Evolutionary conservation across 805 yeast species (phyloP).

Genomic region (Zygotorulaspora florentina): DNA sequence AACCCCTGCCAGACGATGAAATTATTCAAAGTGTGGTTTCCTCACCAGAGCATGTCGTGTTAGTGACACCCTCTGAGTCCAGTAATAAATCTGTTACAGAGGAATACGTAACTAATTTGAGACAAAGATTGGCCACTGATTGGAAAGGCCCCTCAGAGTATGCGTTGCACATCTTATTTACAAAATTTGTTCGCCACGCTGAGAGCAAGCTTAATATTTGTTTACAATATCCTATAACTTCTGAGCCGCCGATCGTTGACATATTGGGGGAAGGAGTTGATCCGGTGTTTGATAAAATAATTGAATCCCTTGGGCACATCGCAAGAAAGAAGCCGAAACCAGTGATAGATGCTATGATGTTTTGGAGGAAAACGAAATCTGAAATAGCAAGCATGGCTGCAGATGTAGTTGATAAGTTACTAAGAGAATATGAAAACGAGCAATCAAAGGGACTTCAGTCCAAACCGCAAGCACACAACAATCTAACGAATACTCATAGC

Average conservation of each 20-base stretch:
- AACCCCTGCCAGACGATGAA: constrained; percentile 1
- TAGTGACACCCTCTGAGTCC: constrained; percentile 12
- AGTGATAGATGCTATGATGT: constrained; percentile 96
- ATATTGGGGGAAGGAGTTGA: constrained; percentile 83
- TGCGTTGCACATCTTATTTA: constrained; percentile 88
- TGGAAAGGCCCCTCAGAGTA: constrained; percentile 79
- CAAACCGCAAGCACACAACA: constrained; percentile 5
- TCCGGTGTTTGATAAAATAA: constrained; percentile 77
- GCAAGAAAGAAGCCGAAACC: constrained; percentile 90
- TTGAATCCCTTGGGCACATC: constrained; percentile 83
- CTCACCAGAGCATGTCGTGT: constrained; percentile 3
- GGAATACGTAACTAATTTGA: constrained; percentile 27
- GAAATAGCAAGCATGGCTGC: constrained; percentile 72
- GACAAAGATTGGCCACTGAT: constrained; percentile 46
- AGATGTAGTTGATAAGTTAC: constrained; percentile 45
- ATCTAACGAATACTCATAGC: constrained; percentile 25
- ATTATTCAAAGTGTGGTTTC: constrained; percentile 1
- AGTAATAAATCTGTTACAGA: constrained; percentile 20
- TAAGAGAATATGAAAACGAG: constrained; percentile 35
- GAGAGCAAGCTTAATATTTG: constrained; percentile 80
- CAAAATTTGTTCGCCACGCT: constrained; percentile 91
- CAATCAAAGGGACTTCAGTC: constrained; percentile 4
- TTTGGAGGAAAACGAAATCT: constrained; percentile 92
- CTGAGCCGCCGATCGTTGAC: constrained; percentile 75
- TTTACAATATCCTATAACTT: constrained; percentile 53